Base-by-base conservation (phyloP, 2,329 filamentous ascomycete species). In the Sporothrix inflata region DNA sequence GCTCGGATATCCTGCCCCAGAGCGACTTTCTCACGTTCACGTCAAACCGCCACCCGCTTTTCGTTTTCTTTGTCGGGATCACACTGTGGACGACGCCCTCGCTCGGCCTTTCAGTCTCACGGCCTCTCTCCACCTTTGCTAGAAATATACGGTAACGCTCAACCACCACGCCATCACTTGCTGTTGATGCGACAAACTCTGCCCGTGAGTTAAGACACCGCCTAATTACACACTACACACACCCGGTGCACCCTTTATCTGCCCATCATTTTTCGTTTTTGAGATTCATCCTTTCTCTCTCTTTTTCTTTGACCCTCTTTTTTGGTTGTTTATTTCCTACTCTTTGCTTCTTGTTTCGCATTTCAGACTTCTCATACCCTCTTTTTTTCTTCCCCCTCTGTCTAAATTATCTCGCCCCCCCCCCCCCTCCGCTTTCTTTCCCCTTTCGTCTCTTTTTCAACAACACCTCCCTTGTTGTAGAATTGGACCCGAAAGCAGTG, bases 1-100 rank as follows among this genome's bases (percentile, higher is more conserved):
- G 70, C 42, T 72, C 60, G 49, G 49, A 61, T 66, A 66, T 66
- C 38, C 45, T 30, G 8, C 63, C 68, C 68, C 65, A 60, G 61
- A 67, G 49, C 30, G 61, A 42, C 60, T 40, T 53, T 42, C 51
- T 27, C 5, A 19, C 11, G 19, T 34, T 53, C 30, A 60, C 55
- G 21, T 53, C 51, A 42, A 69, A 67, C 65, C 63, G 42, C 51
- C 53, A 16, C 71, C 51, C 53, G 49, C 47, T 67, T 67, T 38
- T 21, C 45, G 27, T 67, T 34, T 27, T 12, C 61, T 47, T 47
- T 47, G 63, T 51, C 63, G 16, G 65, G 45, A 67, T 67, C 24
- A 42, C 45, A 66, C 63, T 66, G 63, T 21, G 63, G 24, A 19
- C 42, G 24, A 19, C 42, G 24, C 38, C 42, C 27, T 51, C 19